Percentiles rank a stretch among this genome's conserved stretches.
Evolutionary conservation across 2,329 filamentous ascomycete genomes (phyloP).

Genomic region (Stemphylium vesicarium): DNA sequence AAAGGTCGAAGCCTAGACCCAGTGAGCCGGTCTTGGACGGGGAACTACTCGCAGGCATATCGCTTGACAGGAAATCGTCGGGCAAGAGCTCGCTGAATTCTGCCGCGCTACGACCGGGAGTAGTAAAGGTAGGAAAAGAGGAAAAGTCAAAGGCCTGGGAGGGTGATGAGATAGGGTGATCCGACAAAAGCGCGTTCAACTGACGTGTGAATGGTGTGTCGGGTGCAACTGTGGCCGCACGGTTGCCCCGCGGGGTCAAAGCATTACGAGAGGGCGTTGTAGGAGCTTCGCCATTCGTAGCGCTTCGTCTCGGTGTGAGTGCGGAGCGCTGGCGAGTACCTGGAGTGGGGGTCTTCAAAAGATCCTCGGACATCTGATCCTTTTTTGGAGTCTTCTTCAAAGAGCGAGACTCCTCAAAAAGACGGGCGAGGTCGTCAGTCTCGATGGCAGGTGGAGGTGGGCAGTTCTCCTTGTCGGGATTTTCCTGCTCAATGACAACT

Average conservation of each 20-base stretch:
- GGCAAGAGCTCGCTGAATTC: constrained; percentile 39
- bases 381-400: constrained; percentile 64
- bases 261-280: constrained; percentile 44
- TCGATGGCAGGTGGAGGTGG: constrained; percentile 48
- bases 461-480: constrained; percentile 64
- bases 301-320: constrained; percentile 41
- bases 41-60: constrained; percentile 46
- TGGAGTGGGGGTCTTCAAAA: constrained; percentile 56
- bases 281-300: constrained; percentile 24
- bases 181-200: constrained; percentile 65
- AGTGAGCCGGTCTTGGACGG: constrained; percentile 34
- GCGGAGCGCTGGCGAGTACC: constrained; percentile 45
- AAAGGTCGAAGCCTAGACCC: constrained; percentile 42
- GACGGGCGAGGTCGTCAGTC: constrained; percentile 63
- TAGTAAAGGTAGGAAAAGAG: constrained; percentile 45
- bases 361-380: constrained; percentile 59
- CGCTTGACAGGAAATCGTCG: constrained; percentile 46
- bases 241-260: constrained; percentile 46
- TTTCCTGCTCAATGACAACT: constrained; percentile 23
- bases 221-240: constrained; percentile 38
- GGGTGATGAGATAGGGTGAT: constrained; percentile 39
- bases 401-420: constrained; percentile 71
- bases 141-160: constrained; percentile 41
- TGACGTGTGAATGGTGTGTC: constrained; percentile 67
- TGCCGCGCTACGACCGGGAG: constrained; percentile 30